Percentiles rank a stretch among this genome's conserved stretches.
These are phyloP conservation scores for Pythium grandisporangium DNA, from an alignment of 352 stramenopile species.

Conservation along the genomic window DNA sequence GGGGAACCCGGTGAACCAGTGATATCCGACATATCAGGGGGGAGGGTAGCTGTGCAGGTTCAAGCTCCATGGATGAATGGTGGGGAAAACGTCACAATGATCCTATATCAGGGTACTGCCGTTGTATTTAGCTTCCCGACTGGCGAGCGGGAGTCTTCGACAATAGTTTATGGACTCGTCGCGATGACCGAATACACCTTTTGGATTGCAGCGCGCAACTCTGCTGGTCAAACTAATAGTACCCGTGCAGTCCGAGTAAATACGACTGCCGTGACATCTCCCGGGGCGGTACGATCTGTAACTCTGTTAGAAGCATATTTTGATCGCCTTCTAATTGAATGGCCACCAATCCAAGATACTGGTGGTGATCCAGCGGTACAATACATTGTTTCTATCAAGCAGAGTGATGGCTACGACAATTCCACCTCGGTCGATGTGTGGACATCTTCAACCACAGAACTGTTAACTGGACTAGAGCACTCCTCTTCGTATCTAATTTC, in stretches of 20 bases:
- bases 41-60: too few species aligned
- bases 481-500: conserved; percentile 27
- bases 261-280: too few species aligned
- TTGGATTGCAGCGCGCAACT: conserved; percentile 22
- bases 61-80: too few species aligned
- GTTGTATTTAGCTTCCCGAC: conserved; percentile 14
- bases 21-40: too few species aligned
- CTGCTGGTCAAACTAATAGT: too few species aligned
- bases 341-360: conserved; percentile 24
- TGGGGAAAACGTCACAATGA: conserved; percentile 16
- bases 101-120: conserved; percentile 15
- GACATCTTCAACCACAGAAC: conserved; percentile 1
- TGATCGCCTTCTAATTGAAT: conserved; percentile 25
- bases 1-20: too few species aligned
- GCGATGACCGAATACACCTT: conserved; percentile 34
- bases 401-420: conserved; percentile 9
- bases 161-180: conserved; percentile 20
- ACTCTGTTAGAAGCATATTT: conserved; percentile 15
- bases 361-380: conserved; percentile 29
- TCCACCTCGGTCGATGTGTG: conserved; percentile 4
- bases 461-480: conserved; percentile 16
- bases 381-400: too few species aligned
- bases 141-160: conserved; percentile 7
- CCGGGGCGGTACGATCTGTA: too few species aligned
- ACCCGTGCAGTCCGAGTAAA: too few species aligned